A percentile compares a stretch with the other conserved stretches of the same genome.
phyloP scores from a whole-genome alignment of 2,329 filamentous ascomycete genomes.

The Biscogniauxia marginata region DNA sequence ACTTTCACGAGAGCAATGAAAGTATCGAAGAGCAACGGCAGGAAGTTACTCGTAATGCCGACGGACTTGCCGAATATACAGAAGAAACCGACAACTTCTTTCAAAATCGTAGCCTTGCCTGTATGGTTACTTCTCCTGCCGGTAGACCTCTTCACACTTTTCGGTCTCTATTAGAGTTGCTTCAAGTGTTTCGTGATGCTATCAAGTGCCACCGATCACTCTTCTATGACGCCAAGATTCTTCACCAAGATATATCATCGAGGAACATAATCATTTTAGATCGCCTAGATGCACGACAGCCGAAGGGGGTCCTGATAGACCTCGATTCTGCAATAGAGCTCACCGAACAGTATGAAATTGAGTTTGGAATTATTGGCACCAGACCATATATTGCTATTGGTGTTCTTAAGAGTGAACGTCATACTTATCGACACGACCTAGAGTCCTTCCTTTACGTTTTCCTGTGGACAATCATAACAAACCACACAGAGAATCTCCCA shows the following conservation, averaged over 20 bases:
- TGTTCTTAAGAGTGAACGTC: conserved; percentile 16
- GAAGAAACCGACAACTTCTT: conserved; percentile 21
- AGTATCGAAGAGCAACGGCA: conserved; percentile 8
- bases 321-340: conserved; percentile 23
- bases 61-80: conserved; percentile 13
- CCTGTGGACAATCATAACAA: conserved; percentile 25
- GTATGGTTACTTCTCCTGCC: conserved; percentile 23
- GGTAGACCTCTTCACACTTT: conserved; percentile 24
- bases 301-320: conserved; percentile 25
- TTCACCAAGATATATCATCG: conserved; percentile 25
- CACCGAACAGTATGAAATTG: conserved; percentile 2
- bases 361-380: conserved; percentile 16
- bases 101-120: conserved; percentile 21
- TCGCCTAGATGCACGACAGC: conserved; percentile 12
- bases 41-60: conserved; percentile 2
- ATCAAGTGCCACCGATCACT: conserved; percentile 26
- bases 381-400: conserved; percentile 27
- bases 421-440: conserved; percentile 27
- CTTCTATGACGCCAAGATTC: conserved; percentile 17
- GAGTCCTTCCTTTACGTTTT: conserved; percentile 28
- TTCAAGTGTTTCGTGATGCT: conserved; percentile 22
- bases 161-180: conserved; percentile 15
- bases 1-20: conserved; percentile 2
- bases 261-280: conserved; percentile 26
- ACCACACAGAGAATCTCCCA: conserved; percentile 12